Percentiles rank a stretch among this genome's conserved stretches.
These are phyloP conservation scores for Xerocomus amazonicus DNA, from an alignment of 1,284 basidiomycete genomes.

Conservation along the genomic window DNA sequence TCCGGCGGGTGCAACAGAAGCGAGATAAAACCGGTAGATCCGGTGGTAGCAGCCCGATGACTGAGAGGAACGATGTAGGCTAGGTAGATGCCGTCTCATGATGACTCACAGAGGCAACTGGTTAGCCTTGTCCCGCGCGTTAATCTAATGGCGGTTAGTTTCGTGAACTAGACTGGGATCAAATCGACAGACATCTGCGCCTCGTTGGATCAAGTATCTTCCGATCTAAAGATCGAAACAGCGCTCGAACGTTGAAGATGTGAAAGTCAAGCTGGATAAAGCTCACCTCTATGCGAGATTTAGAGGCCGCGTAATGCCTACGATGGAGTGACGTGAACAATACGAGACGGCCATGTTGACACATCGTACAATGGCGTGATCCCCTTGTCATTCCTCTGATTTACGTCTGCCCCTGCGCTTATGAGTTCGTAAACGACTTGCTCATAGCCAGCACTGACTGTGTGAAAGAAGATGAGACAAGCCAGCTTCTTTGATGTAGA, in stretches of 20 bases:
- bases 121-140: slow-evolving; percentile 86
- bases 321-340: slow-evolving; percentile 7
- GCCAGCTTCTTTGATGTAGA: not conserved
- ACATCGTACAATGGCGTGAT: slow-evolving; percentile 76
- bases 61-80: slow-evolving; percentile 37
- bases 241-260: not conserved
- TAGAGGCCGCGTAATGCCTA: slow-evolving; percentile 94
- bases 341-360: slow-evolving; percentile 2
- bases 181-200: slow-evolving; percentile 79
- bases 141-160: slow-evolving; percentile 59
- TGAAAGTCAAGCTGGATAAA: not conserved
- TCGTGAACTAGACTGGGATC: slow-evolving; percentile 48
- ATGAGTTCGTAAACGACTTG: slow-evolving; percentile 78
- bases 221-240: slow-evolving; percentile 63
- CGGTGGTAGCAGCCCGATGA: slow-evolving; percentile 93
- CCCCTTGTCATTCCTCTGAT: slow-evolving; percentile 81
- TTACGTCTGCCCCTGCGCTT: slow-evolving; percentile 82
- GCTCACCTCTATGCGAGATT: slow-evolving; percentile 77
- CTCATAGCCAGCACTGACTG: slow-evolving; percentile 80
- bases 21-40: slow-evolving; percentile 81
- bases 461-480: slow-evolving; percentile 1
- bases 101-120: slow-evolving; percentile 78
- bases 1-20: slow-evolving; percentile 75
- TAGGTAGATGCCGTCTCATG: not conserved
- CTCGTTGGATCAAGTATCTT: slow-evolving; percentile 75